Evolutionary conservation across 2,329 filamentous ascomycete species (phyloP).

Genomic region (Fusarium circinatum): DNA sequence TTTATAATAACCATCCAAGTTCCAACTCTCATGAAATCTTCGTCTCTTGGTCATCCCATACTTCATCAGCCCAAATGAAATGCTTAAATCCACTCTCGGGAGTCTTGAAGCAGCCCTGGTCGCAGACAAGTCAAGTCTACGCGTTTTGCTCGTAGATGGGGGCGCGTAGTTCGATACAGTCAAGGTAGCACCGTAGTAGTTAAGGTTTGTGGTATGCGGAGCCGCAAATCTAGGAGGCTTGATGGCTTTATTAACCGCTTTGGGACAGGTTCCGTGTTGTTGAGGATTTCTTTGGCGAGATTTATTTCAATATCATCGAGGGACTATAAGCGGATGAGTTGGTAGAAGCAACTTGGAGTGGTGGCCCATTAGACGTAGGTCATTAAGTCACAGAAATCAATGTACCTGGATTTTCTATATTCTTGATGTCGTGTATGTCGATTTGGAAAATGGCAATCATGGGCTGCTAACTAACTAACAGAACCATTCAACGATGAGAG

Average conservation of each 20-base stretch:
- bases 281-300: not conserved
- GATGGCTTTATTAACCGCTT: not conserved
- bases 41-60: not conserved
- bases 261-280: not conserved
- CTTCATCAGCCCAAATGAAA: not conserved
- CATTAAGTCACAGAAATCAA: not conserved
- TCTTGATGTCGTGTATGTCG: not conserved
- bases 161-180: not conserved
- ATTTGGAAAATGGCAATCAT: too few species aligned
- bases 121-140: not conserved
- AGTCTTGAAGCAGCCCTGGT: not conserved
- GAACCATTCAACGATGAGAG: not conserved
- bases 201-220: not conserved
- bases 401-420: rapidly evolving
- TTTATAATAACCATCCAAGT: not conserved
- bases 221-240: not conserved
- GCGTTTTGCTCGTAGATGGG: not conserved
- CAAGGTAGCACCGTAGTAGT: constrained; percentile 5
- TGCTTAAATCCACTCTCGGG: not conserved
- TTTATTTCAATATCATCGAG: not conserved
- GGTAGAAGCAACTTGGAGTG: not conserved
- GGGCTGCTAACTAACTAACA: not conserved
- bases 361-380: not conserved
- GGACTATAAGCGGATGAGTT: not conserved
- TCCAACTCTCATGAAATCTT: not conserved